Base-by-base conservation (phyloP, 352 stramenopile genomes). In the Globisporangium apiculatum region DNA sequence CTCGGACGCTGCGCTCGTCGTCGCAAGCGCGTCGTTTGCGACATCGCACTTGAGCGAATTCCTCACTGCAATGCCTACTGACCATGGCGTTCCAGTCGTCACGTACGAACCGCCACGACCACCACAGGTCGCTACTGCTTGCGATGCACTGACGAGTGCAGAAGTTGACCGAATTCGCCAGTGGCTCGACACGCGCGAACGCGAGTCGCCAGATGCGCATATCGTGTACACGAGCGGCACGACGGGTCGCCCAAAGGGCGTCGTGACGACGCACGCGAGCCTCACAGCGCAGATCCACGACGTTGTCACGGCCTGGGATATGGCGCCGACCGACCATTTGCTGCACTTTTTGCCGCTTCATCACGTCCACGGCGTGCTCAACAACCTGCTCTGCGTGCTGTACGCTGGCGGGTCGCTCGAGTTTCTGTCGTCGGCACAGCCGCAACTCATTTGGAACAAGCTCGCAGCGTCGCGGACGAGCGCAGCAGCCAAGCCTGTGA, bases 291-390 rank as follows among this genome's bases (percentile, higher is more conserved):
- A 96, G 65, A 88, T 96, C 50, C 71, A 74, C 24, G 86, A 94
- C 65, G 59, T 97, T 35, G 74, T 93, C n/a, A 68, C 68, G 38
- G 78, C 83, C 8, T 97, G 89, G 91, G 73, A 85, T 56, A 97
- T 94, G 75, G 70, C 60, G 17, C 54, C 45, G 2, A 50, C 61
- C 18, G 91, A 97, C 67, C 80, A 86, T n/a, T 68, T 96, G 60
- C 65, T 97, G 35, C 87, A 97, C 61, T 93, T 95, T 58, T 53
- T 97, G 7, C 91, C 91, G 17, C 63, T 97, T 35, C 89, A 97
- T 56, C 91, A 97, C 58, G 75, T 97, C 7, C 90, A 97, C 65
- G 90, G 89, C 24, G 77, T 96, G 12, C 72, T 97, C 35, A 97
- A 97, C 74, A 95, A 94, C 51, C 48, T 96, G 17, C 62, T 88